Base-by-base conservation (phyloP, 306 rosid genomes). In the Sphenostylis stenocarpa region DNA sequence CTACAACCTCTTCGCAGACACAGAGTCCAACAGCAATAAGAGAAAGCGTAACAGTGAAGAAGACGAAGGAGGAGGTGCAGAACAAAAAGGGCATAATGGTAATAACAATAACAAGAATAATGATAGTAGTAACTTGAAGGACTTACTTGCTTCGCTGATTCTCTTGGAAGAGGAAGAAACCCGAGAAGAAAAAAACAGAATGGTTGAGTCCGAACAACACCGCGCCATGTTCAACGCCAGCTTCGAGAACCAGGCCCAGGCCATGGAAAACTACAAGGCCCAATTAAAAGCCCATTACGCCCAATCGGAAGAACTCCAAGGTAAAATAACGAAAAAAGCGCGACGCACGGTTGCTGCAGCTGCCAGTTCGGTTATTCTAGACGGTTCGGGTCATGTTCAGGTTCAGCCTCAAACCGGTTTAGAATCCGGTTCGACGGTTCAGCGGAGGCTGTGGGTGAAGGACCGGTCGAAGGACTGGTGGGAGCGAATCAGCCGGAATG, bases 401-500 rank as follows among this genome's bases (percentile, higher is more conserved):
- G 67, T 29, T 45, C 53, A 53, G 7, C 3, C 5, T n/a, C 20
- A 29, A 6, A 45, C 20, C 23, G 43, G 45, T 21, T 28, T 5
- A 2, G 44, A 24, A 4, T 0, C 75, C 33, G 48, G 67, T 14
- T 28, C 74, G 2, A 7, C 48, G 21, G 81, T 73, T n/a, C 88
- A 24, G 47, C 53, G 96, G 53, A 67, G 97, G 48, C 43, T 93
- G 0, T 93, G 96, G 97, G 94, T 93, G 62, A 93, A 90, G 84
- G 88, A 90, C 87, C 75, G 97, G 83, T 86, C 94, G 0, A 90
- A 86, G 34, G 96, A 86, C 47, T 93, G 97, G 97, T 93, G 97
- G 97, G 93, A 93, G 14, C 70, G 29, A 24, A 81, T 82, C 77
- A 91, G 76, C 85, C 82, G 75, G 47, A 84, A 80, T 0, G 87